Percentiles rank a stretch among this genome's conserved stretches.
These are phyloP conservation scores for Dendrobium huoshanense DNA, from an alignment of 106 monocot genomes.

Conservation along the genomic window DNA sequence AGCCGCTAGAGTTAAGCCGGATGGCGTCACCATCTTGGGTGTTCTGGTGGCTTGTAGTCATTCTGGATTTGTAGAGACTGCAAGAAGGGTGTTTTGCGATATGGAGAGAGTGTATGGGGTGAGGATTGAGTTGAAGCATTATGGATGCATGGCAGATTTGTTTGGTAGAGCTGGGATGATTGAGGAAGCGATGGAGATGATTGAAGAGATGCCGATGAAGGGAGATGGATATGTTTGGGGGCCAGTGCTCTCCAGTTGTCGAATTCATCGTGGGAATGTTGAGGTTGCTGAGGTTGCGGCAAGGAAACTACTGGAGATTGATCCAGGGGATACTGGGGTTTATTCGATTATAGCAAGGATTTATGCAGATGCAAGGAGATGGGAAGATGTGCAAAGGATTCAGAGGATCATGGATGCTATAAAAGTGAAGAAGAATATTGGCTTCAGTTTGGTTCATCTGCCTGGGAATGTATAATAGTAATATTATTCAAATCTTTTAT, in stretches of 20 bases:
- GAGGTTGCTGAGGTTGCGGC: conserved; percentile 43
- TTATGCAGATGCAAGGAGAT: conserved; percentile 47
- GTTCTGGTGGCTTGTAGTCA: conserved; percentile 55
- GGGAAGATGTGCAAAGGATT: conserved; percentile 40
- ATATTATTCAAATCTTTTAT: no score
- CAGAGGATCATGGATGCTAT: conserved; percentile 31
- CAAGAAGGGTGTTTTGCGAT: conserved; percentile 28
- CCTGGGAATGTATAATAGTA: not conserved
- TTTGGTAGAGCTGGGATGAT: conserved; percentile 52
- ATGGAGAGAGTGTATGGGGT: conserved; percentile 39
- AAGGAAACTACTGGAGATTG: conserved; percentile 21
- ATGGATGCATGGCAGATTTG: conserved; percentile 67
- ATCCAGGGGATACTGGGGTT: conserved; percentile 42
- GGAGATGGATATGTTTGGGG: conserved; percentile 65
- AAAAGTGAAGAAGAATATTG: conserved; percentile 33
- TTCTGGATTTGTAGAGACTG: conserved; percentile 26
- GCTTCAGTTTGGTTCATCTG: conserved; percentile 25
- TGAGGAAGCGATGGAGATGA: conserved; percentile 50
- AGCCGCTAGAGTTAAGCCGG: conserved; percentile 21
- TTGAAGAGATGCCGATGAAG: conserved; percentile 44
- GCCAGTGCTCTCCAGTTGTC: conserved; percentile 46
- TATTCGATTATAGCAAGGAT: conserved; percentile 52
- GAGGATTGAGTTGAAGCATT: conserved; percentile 52
- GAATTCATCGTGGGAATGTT: conserved; percentile 45
- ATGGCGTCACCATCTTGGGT: conserved; percentile 48